phyloP scores from a whole-genome alignment of 768 basidiomycete genomes.

The Chalciporus chontae region DNA sequence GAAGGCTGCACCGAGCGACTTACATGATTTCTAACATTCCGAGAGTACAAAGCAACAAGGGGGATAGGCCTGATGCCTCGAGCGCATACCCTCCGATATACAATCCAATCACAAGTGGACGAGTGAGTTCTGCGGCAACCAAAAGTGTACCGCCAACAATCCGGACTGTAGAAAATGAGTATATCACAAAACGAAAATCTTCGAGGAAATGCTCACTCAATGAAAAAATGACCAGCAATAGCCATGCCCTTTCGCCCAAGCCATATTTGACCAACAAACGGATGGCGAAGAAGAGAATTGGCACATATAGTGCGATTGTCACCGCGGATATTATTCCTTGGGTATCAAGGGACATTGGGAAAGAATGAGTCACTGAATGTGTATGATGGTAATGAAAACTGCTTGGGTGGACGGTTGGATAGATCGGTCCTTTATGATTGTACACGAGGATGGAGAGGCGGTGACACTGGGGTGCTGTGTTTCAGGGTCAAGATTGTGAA shows the following conservation, averaged over 20 bases:
- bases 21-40: conserved; percentile 36
- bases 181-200: background rate
- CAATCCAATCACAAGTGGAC: conserved; percentile 39
- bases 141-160: conserved; percentile 54
- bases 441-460: conserved; percentile 11
- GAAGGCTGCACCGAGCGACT: conserved; percentile 10
- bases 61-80: conserved; percentile 38
- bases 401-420: conserved; percentile 4
- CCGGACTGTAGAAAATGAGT: conserved; percentile 41
- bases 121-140: conserved; percentile 48
- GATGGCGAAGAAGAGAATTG: conserved; percentile 45
- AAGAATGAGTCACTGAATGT: background rate
- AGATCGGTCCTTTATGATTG: conserved; percentile 19
- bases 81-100: conserved; percentile 50
- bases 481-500: too few species aligned
- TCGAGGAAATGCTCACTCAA: conserved; percentile 38
- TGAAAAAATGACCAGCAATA: conserved; percentile 63
- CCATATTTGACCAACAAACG: conserved; percentile 52
- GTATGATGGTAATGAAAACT: background rate
- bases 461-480: conserved; percentile 7
- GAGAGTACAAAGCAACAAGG: conserved; percentile 35
- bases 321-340: conserved; percentile 56
- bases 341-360: conserved; percentile 34
- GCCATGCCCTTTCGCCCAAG: conserved; percentile 59
- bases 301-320: conserved; percentile 57